Evolutionary conservation across 129 eudicot genomes (phyloP).

Genomic region (Ambrosia trifida): DNA sequence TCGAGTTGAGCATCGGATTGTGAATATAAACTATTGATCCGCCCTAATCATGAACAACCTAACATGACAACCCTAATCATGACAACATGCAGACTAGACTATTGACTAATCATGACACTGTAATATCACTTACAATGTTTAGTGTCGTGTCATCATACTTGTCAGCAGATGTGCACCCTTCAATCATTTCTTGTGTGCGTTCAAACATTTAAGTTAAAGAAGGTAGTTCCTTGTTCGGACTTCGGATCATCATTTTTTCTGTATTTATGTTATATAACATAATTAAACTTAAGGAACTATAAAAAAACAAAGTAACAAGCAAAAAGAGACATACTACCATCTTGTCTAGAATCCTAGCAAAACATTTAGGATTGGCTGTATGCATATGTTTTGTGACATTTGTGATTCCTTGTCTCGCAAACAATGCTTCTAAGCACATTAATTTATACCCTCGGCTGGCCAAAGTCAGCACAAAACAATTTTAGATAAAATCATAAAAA

Average conservation of each 20-base stretch:
- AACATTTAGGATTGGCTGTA: not conserved
- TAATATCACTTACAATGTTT: not conserved
- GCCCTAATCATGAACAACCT: too few species aligned
- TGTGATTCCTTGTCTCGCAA: not conserved
- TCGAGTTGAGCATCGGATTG: too few species aligned
- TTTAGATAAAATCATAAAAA: too few species aligned
- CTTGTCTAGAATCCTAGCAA: slow-evolving; percentile 1
- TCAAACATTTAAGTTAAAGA: not conserved
- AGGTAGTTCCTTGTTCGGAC: slow-evolving; percentile 5
- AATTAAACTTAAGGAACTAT: not conserved
- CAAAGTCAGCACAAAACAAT: not conserved
- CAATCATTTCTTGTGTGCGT: not conserved
- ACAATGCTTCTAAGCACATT: not conserved
- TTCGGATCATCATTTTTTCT: not conserved
- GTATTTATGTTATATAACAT: not conserved
- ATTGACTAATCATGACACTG: too few species aligned
- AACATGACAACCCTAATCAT: too few species aligned
- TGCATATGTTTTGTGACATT: not conserved
- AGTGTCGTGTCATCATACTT: not conserved
- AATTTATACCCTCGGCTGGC: not conserved
- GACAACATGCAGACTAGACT: too few species aligned
- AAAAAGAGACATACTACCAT: not conserved
- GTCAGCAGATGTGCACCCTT: not conserved
- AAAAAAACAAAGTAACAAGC: not conserved
- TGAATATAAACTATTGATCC: too few species aligned